A percentile compares a stretch with the other conserved stretches of the same genome.
Evolutionary conservation across 768 basidiomycete genomes (phyloP).

Genomic region (Kockovaella imperatae): DNA sequence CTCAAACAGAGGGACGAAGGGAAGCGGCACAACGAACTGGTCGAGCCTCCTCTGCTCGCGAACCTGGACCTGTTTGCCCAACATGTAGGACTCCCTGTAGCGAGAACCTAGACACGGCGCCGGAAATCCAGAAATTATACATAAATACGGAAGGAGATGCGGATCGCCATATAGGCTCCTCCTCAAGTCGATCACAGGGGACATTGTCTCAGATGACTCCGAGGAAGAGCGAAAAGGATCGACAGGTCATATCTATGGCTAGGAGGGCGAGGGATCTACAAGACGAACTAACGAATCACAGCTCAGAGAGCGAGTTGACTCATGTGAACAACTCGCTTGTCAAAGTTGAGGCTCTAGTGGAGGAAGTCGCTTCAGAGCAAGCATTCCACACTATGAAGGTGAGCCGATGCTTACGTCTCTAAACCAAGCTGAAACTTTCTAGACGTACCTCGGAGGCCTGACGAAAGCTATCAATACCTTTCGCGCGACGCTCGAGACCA

Average conservation of each 20-base stretch:
- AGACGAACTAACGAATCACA: conserved; percentile 13
- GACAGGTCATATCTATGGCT: conserved; percentile 20
- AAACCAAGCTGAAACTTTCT: neutral
- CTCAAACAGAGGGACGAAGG: conserved; percentile 17
- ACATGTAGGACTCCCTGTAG: too few relatives aligned
- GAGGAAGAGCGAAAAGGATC: conserved; percentile 7
- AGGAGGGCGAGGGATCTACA: conserved; percentile 21
- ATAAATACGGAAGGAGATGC: too few relatives aligned
- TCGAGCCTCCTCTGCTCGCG: conserved; percentile 14
- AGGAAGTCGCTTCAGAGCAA: conserved; percentile 19
- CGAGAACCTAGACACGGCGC: too few relatives aligned
- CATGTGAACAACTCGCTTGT: conserved; percentile 15
- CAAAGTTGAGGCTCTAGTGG: conserved; percentile 11
- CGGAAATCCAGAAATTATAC: too few relatives aligned
- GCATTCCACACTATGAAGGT: conserved; percentile 22
- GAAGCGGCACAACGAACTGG: conserved; percentile 7
- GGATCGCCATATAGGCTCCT: neutral
- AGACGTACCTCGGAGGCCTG: conserved; percentile 25
- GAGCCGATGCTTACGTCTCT: neutral
- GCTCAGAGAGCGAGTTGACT: conserved; percentile 9
- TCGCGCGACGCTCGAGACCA: conserved; percentile 3
- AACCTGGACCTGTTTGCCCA: neutral
- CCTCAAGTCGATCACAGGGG: neutral
- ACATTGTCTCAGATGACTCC: neutral
- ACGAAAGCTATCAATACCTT: conserved; percentile 14